Conservation (phyloP, 495 filamentous ascomycete species). For the Hypoxylon cercidicola region DNA sequence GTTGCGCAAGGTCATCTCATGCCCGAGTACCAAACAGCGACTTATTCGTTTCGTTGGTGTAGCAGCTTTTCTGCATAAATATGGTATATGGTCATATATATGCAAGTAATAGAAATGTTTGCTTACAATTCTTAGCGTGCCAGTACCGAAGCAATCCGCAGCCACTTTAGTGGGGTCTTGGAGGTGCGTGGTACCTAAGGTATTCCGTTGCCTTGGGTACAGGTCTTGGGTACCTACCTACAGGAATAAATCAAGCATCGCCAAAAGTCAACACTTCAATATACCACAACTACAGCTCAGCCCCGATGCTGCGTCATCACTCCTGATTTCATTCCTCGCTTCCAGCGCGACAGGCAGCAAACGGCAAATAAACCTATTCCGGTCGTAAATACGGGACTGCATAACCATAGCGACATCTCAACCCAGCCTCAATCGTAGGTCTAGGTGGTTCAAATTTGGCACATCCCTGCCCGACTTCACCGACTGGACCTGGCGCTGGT, state of each 20-base stretch:
- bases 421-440: conserved; percentile 7
- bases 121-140: not conserved
- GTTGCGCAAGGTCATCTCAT: not conserved
- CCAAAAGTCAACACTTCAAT: conserved; percentile 13
- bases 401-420: conserved; percentile 10
- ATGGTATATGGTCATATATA: not conserved
- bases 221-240: too few relatives aligned
- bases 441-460: not conserved
- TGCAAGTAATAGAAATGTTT: conserved; percentile 18
- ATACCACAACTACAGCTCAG: conserved; percentile 18
- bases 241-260: too few relatives aligned
- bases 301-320: conserved; percentile 35
- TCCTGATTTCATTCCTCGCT: conserved; percentile 6
- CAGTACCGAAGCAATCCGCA: conserved; percentile 14
- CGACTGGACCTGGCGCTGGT: not conserved
- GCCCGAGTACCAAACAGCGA: too few relatives aligned
- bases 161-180: conserved; percentile 27
- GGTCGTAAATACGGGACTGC: conserved; percentile 10
- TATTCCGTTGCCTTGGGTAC: too few relatives aligned
- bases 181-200: conserved; percentile 16
- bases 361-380: not conserved
- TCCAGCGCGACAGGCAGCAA: conserved; percentile 6
- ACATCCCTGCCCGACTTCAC: conserved; percentile 18
- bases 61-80: too few relatives aligned
- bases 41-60: too few relatives aligned